A percentile compares a stretch with the other conserved stretches of the same genome.
Evolutionary conservation across 139 green algal species (phyloP).

Genomic region (Tetraselmis chui): DNA sequence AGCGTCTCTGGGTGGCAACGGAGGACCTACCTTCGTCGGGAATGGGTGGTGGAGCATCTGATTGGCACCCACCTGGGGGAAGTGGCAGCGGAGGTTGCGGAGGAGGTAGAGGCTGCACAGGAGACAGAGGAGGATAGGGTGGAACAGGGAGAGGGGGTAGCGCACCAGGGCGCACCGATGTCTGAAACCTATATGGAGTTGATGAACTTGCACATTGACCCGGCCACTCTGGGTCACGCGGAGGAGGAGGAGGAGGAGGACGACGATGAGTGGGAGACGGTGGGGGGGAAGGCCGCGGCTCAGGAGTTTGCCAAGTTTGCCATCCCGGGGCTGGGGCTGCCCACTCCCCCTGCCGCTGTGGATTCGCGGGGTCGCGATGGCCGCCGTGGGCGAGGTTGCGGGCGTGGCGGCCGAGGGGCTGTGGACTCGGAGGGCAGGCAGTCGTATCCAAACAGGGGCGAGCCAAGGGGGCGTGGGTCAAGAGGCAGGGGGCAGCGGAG

Average conservation of each 20-base stretch:
- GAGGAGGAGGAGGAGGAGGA: background rate
- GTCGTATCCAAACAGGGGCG: background rate
- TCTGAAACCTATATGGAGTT: background rate
- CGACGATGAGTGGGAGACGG: background rate
- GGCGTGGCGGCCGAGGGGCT: background rate
- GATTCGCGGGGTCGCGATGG: background rate
- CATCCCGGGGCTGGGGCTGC: background rate
- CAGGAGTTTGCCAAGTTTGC: background rate
- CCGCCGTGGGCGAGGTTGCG: background rate
- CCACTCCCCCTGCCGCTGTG: no score
- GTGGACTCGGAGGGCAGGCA: background rate
- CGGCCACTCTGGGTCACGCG: background rate
- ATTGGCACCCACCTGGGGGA: background rate
- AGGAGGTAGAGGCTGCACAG: background rate
- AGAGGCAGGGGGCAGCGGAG: background rate
- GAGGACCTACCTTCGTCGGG: background rate
- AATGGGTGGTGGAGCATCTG: background rate
- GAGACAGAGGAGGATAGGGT: background rate
- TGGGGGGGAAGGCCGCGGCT: background rate
- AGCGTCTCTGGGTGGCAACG: background rate
- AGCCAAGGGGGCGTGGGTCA: no score
- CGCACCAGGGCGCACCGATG: background rate
- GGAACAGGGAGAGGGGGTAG: background rate
- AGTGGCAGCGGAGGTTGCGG: background rate
- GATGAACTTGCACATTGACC: background rate